Percentiles rank a stretch among this genome's conserved stretches.
Evolutionary conservation across 208 protist species (phyloP).

Genomic region (Porcisia hertigi): DNA sequence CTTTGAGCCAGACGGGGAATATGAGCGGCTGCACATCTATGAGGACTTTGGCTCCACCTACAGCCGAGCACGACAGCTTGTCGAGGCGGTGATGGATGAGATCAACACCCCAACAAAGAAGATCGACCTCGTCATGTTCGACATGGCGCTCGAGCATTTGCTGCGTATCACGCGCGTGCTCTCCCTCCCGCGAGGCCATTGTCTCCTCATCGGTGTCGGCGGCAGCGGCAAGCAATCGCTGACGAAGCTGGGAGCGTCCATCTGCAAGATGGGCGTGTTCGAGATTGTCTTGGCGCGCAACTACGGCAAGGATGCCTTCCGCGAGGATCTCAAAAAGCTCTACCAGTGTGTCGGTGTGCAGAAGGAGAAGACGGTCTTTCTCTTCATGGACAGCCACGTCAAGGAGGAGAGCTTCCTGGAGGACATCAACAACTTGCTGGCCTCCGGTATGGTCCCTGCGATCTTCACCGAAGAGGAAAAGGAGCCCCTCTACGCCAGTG

Average conservation of each 20-base stretch:
- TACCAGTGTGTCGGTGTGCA: constrained; percentile 94
- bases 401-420: constrained; percentile 98
- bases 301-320: constrained; percentile 97
- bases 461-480: constrained; percentile 98
- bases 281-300: constrained; percentile 97
- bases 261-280: constrained; percentile 95
- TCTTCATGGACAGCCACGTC: constrained; percentile 99
- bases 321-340: constrained; percentile 97
- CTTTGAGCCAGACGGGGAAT: constrained; percentile 81
- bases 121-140: constrained; percentile 98
- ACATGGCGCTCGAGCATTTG: constrained; percentile 98
- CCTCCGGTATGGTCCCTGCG: constrained; percentile 98
- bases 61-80: constrained; percentile 72
- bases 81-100: constrained; percentile 94
- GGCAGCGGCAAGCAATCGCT: constrained; percentile 98
- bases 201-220: constrained; percentile 97
- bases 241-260: constrained; percentile 94
- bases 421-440: constrained; percentile 99
- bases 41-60: constrained; percentile 93
- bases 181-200: constrained; percentile 95
- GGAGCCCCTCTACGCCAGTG: constrained; percentile 92
- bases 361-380: constrained; percentile 95
- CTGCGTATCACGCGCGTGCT: constrained; percentile 96
- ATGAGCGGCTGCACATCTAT: constrained; percentile 86
- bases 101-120: constrained; percentile 92